A percentile compares a stretch with the other conserved stretches of the same genome.
phyloP scores from a whole-genome alignment of 2,329 filamentous ascomycete genomes.

The Kalmusia sp. region DNA sequence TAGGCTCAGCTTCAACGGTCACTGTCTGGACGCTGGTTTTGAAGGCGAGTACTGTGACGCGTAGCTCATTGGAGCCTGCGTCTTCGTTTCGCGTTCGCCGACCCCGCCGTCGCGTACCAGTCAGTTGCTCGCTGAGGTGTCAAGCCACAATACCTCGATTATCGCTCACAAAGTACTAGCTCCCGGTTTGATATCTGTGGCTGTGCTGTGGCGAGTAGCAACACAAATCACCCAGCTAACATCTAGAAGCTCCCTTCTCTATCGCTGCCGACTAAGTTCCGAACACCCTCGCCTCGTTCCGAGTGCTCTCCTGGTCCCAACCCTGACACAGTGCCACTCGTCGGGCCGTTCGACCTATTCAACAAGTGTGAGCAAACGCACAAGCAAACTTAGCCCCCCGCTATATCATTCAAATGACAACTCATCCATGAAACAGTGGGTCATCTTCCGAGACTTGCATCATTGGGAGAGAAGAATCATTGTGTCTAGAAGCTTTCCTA shows the following conservation, averaged over 20 bases:
- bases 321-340: no score
- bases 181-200: no score
- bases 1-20: conserved; percentile 1
- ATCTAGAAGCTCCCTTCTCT: background rate
- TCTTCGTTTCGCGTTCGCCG: background rate
- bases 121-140: no score
- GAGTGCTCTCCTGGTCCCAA: background rate
- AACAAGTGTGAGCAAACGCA: background rate
- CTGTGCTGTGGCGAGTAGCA: conserved; percentile 1
- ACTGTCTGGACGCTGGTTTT: conserved; percentile 9
- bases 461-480: background rate
- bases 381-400: conserved; percentile 1
- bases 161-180: no score
- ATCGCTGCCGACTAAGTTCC: background rate
- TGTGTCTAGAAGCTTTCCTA: background rate
- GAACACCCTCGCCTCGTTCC: background rate
- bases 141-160: no score
- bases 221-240: background rate
- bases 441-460: conserved; percentile 1
- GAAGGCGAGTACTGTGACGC: conserved; percentile 7
- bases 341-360: background rate
- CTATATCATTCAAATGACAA: background rate
- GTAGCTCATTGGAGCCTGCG: conserved; percentile 13
- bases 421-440: background rate
- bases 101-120: conserved; percentile 4